Conservation (phyloP, 2,329 filamentous ascomycete genomes). For the Fusarium miscanthi region DNA sequence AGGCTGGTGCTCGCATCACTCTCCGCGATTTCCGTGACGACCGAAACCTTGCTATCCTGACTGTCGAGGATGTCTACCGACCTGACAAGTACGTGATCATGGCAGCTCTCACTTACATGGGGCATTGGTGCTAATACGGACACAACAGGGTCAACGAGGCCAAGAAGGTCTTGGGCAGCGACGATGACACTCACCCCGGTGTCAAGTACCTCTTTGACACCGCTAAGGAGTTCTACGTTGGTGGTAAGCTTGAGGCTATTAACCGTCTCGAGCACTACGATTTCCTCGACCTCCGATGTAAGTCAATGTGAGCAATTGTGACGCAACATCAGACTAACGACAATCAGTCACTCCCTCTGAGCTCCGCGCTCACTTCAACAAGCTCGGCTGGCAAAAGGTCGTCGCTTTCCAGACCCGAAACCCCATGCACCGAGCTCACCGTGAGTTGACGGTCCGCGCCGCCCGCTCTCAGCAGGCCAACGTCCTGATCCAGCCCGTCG, state of each 20-base stretch:
- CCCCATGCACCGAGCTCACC: conserved; percentile 98
- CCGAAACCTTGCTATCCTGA: conserved; percentile 94
- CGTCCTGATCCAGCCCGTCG: conserved; percentile 98
- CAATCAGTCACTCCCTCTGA: conserved; percentile 86
- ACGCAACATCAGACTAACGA: conserved; percentile 17
- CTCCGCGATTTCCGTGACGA: conserved; percentile 97
- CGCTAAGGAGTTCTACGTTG: conserved; percentile 89
- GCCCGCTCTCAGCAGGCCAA: conserved; percentile 97
- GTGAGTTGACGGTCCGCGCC: conserved; percentile 96
- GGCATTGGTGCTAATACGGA: conserved; percentile 33
- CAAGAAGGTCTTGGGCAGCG: conserved; percentile 91
- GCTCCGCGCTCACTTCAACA: conserved; percentile 96
- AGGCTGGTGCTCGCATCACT: conserved; percentile 83
- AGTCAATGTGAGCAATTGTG: conserved; percentile 48
- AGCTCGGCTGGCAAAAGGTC: conserved; percentile 97
- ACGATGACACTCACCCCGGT: conserved; percentile 90
- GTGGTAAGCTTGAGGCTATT: conserved; percentile 95
- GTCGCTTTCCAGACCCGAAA: conserved; percentile 99
- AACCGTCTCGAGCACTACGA: conserved; percentile 98
- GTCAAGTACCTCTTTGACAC: conserved; percentile 88
- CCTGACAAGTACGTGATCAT: conserved; percentile 84
- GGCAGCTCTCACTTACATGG: background rate
- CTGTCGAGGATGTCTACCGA: conserved; percentile 93
- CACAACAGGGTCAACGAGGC: conserved; percentile 81
- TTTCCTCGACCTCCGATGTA: conserved; percentile 95